Conservation (phyloP, 345 rosid genomes). For the Hirschfeldia incana region DNA sequence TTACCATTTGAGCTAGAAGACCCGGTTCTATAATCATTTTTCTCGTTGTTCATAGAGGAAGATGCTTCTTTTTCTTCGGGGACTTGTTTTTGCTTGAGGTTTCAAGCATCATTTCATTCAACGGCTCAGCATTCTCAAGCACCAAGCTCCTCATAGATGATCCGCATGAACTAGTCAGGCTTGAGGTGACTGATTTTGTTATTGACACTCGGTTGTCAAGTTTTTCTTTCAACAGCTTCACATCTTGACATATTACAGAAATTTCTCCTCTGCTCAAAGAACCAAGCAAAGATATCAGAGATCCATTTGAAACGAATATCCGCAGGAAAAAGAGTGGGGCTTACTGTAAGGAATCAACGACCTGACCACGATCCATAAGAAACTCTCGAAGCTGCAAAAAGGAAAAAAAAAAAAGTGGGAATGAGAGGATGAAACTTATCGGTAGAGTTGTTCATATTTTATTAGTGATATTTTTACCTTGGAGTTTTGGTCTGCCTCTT, state of each 20-base stretch:
- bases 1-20: too few relatives aligned
- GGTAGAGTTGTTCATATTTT: background rate
- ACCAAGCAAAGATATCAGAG: conserved; percentile 11
- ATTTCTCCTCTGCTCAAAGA: conserved; percentile 77
- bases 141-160: conserved; percentile 48
- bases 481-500: conserved; percentile 73
- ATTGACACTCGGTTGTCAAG: conserved; percentile 57
- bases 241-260: conserved; percentile 82
- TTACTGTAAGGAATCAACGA: conserved; percentile 89
- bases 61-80: conserved; percentile 2
- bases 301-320: background rate
- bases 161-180: conserved; percentile 67
- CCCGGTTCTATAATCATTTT: conserved; percentile 21
- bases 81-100: conserved; percentile 28
- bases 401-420: too few relatives aligned
- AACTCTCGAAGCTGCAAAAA: conserved; percentile 73
- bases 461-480: conserved; percentile 49
- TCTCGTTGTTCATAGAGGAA: conserved; percentile 13
- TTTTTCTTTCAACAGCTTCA: conserved; percentile 70
- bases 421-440: background rate
- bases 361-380: conserved; percentile 78
- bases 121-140: background rate
- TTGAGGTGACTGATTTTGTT: conserved; percentile 50
- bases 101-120: conserved; percentile 12
- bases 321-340: conserved; percentile 33